Base-by-base conservation (phyloP, 1,284 basidiomycete genomes). In the Cystobasidium slooffiae region DNA sequence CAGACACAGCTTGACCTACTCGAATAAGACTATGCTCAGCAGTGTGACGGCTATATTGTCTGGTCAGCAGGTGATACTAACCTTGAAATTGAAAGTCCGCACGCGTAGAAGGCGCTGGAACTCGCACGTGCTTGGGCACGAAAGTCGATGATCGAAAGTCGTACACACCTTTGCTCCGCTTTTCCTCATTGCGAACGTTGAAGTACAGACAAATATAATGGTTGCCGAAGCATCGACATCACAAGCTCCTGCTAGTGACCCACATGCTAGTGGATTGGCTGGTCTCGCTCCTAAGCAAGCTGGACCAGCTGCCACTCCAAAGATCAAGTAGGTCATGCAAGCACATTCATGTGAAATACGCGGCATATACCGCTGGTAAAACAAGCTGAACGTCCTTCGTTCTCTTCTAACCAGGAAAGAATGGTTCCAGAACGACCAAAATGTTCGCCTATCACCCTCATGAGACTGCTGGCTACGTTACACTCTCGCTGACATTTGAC, bases 361-460 rank as follows among this genome's bases (percentile, higher is more conserved):
- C 31, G 31, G 5, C 31, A 31, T 5, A 31, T 31, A 31, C 31
- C 31, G 6, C 12, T 20, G 10, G 8, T 16, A 7, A 22, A 24
- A 18, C 24, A 68, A 7, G 52, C 65, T 56, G 59, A 70, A 43
- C n/a, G 20, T 47, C 44, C n/a, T 44, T 6, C 39, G 14, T 20
- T 9, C 20, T n/a, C 2, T 20, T 44, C 10, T 62, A 49, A 44
- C 5, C 20, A 74, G 75, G 22, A 74, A 76, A 47, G 75, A 76
- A 44, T 76, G 78, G 78, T 80, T 78, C 63, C 79, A 80, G 58
- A 79, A 76, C n/a, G 77, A 80, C 58, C 52, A n/a, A 37, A 24
- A 63, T 24, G 70, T 66, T 31, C 39, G 51, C 37, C 47, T 14
- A 51, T 51, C 47, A 20, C 47, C 31, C 31, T 51, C 16, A 14